A percentile compares a stretch with the other conserved stretches of the same genome.
phyloP scores from a whole-genome alignment of 2,329 filamentous ascomycete species.

The Bipolaris oryzae region DNA sequence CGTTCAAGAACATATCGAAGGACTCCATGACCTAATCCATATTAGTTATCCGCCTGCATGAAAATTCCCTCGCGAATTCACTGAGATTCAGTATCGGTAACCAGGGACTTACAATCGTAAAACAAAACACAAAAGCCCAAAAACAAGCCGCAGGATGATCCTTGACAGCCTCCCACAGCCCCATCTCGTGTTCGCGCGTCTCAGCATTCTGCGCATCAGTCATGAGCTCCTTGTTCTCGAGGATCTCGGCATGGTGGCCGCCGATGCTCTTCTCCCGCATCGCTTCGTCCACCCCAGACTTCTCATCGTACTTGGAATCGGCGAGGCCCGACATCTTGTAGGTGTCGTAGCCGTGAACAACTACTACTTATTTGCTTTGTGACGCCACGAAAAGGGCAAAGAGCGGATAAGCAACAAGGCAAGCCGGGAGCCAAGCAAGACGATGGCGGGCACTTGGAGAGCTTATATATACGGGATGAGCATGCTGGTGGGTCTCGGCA shows the following conservation, averaged over 20 bases:
- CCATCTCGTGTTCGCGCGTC: constrained; percentile 59
- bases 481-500: constrained; percentile 9
- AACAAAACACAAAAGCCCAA: constrained; percentile 63
- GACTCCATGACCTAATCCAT: constrained; percentile 65
- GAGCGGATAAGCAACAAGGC: constrained; percentile 16
- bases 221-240: constrained; percentile 31
- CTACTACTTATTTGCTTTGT: too few species aligned
- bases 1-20: constrained; percentile 66
- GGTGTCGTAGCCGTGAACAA: not conserved
- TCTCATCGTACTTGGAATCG: constrained; percentile 11
- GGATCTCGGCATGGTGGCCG: constrained; percentile 18
- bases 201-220: constrained; percentile 61
- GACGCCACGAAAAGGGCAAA: constrained; percentile 14
- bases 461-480: constrained; percentile 20
- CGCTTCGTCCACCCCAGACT: not conserved
- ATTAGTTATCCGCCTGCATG: not conserved
- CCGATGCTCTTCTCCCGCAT: constrained; percentile 9
- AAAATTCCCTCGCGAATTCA: not conserved
- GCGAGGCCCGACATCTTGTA: constrained; percentile 15
- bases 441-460: not conserved
- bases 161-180: constrained; percentile 55
- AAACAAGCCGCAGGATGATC: constrained; percentile 59
- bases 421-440: constrained; percentile 10
- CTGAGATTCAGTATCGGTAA: too few species aligned
- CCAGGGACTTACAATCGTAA: constrained; percentile 54